Conservation (phyloP, 1,139 yeast genomes). For the Magnusiomyces sp. region DNA sequence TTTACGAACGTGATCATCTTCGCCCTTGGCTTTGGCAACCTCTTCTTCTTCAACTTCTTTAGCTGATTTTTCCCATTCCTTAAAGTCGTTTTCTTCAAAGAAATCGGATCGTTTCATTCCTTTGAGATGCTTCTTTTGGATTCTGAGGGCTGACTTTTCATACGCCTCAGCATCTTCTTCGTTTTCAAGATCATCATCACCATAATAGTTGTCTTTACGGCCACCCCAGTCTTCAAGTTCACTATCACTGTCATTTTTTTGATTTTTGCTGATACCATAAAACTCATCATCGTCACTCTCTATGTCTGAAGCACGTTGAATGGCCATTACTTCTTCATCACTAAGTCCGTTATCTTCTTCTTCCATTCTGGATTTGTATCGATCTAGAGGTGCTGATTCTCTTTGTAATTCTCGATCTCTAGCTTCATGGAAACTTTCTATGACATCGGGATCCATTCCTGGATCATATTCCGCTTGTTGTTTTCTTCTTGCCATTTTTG, state of each 20-base stretch:
- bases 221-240: slow-evolving; percentile 74
- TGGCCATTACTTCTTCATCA: slow-evolving; percentile 44
- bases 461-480: slow-evolving; percentile 1
- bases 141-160: slow-evolving; percentile 81
- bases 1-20: slow-evolving; percentile 4
- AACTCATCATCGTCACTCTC: slow-evolving; percentile 27
- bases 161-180: slow-evolving; percentile 71
- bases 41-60: slow-evolving; percentile 29
- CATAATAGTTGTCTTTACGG: slow-evolving; percentile 63
- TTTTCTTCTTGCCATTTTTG: slow-evolving; percentile 1
- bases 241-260: slow-evolving; percentile 37
- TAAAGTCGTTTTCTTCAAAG: slow-evolving; percentile 72
- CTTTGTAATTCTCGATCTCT: slow-evolving; percentile 7
- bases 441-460: slow-evolving; percentile 14
- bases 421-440: slow-evolving; percentile 12
- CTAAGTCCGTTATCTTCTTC: slow-evolving; percentile 38
- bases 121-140: slow-evolving; percentile 76
- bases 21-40: slow-evolving; percentile 18
- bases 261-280: slow-evolving; percentile 24
- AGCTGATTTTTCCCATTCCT: slow-evolving; percentile 34
- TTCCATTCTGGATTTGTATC: not conserved
- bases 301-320: slow-evolving; percentile 23
- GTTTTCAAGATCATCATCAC: slow-evolving; percentile 66
- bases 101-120: slow-evolving; percentile 78
- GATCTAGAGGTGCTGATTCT: slow-evolving; percentile 9